Percentiles rank a stretch among this genome's conserved stretches.
Conservation (phyloP, 345 rosid species). For the Sisymbrium altissimum region DNA sequence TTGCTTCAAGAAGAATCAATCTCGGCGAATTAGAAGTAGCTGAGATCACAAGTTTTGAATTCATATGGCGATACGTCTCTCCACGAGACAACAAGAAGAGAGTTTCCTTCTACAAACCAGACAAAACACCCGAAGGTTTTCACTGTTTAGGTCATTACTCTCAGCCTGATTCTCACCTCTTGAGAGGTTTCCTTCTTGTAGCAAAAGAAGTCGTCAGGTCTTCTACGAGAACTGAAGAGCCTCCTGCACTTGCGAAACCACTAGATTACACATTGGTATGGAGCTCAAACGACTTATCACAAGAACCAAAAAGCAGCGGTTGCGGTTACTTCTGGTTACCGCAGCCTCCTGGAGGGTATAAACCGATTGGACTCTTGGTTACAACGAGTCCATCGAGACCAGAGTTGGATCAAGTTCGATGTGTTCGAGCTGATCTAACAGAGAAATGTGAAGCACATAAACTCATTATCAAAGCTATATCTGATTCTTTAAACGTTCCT, state of each 20-base stretch:
- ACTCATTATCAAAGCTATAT: constrained; percentile 30
- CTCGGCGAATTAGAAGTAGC: constrained; percentile 69
- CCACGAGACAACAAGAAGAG: constrained; percentile 35
- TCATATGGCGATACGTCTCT: constrained; percentile 54
- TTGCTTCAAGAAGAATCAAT: constrained; percentile 63
- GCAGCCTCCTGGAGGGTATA: constrained; percentile 65
- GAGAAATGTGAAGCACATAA: constrained; percentile 54
- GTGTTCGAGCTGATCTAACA: constrained; percentile 72
- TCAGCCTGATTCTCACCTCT: constrained; percentile 50
- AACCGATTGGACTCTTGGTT: constrained; percentile 62
- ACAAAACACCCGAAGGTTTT: constrained; percentile 56
- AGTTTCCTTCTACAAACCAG: constrained; percentile 65
- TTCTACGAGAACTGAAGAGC: constrained; percentile 15
- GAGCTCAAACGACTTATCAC: constrained; percentile 56
- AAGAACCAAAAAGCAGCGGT: constrained; percentile 23
- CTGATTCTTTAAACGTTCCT: constrained; percentile 39
- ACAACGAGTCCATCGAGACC: constrained; percentile 56
- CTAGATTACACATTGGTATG: constrained; percentile 67
- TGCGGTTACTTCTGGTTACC: constrained; percentile 86
- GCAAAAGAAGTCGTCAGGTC: constrained; percentile 44
- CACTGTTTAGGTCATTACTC: constrained; percentile 67
- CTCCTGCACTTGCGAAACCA: constrained; percentile 64
- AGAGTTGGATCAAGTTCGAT: constrained; percentile 61
- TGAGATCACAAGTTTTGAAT: constrained; percentile 50
- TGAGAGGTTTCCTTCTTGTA: constrained; percentile 64